Evolutionary conservation across 495 filamentous ascomycete species (phyloP), one percentile per base, ranked within the genome.

Genomic region (Hypomontagnella monticulosa): DNA sequence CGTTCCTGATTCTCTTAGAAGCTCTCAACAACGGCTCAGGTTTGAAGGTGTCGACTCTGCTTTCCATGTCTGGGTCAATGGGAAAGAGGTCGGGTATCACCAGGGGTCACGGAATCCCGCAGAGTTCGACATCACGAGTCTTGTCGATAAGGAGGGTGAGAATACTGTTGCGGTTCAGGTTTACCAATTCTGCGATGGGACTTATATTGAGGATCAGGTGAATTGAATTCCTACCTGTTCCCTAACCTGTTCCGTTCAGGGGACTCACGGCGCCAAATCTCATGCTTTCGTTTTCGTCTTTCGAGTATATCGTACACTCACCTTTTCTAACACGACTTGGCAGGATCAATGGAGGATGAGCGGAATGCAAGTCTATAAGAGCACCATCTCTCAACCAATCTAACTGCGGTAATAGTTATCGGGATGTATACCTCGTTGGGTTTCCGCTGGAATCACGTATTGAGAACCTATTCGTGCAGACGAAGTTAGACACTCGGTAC

Each of bases 41-140:
- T 89, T 89, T 52, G 87, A 90, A 23, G 87, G 87, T 12, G 87
- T 90, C 0, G 87, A 89, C 63, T 87, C 85, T 59, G 85, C 87
- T 6, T 90, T 86, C 66, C 84, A 89, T 62, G 69, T 89, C 34
- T 89, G 83, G 81, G 75, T 90, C 12, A 90, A 90, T 50, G 81
- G 81, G 0, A 71, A 76, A 7, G 71, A 81, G 38, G 76, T 89
- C 6, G 87, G 87, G 33, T 90, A 90, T 63, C 81, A 82, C 11
- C 87, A 90, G 66, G 87, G 87, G 0, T 84, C 84, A 15, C 75
- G 87, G 38, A 90, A 89, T 65, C 77, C 87, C 3, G 75, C 84
- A 11, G 87, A 90, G 57, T 89, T 87, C 48, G 87, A 89, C 61
- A 71, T 90, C 19, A 84, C 84, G 0, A 52, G 67, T 1, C 68